Conservation (phyloP, 768 basidiomycete genomes). For the Chiua virens region DNA sequence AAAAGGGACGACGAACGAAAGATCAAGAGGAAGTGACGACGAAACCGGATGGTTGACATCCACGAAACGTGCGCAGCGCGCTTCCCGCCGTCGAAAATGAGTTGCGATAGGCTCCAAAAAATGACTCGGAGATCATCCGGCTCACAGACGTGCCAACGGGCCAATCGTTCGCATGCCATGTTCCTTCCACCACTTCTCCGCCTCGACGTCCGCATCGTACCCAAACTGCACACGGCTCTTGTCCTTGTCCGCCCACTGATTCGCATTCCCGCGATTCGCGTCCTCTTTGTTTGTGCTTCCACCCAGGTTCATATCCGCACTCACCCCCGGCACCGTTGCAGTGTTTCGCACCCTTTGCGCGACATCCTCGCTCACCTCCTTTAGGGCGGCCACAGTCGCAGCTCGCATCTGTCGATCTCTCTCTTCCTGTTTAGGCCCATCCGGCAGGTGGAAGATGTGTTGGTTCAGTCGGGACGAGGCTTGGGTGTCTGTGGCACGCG, state of each 20-base stretch:
- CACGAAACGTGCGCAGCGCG: no score
- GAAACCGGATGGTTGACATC: no score
- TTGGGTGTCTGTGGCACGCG: constrained; percentile 52
- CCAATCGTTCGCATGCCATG: constrained; percentile 24
- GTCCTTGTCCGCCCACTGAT: constrained; percentile 58
- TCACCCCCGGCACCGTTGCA: not conserved
- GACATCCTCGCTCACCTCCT: constrained; percentile 17
- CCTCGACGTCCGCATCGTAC: constrained; percentile 54
- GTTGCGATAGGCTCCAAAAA: not conserved
- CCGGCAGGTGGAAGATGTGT: constrained; percentile 53
- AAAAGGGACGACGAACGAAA: no score
- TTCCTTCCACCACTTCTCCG: constrained; percentile 49
- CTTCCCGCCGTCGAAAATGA: no score
- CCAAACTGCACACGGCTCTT: constrained; percentile 49
- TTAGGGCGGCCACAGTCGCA: constrained; percentile 44
- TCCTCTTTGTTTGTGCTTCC: not conserved
- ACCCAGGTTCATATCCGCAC: not conserved
- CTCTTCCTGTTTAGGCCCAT: constrained; percentile 50
- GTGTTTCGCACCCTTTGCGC: constrained; percentile 10
- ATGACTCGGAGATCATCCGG: not conserved
- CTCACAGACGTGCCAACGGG: constrained; percentile 15
- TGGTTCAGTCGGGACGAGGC: constrained; percentile 50
- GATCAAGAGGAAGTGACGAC: no score
- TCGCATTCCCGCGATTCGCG: constrained; percentile 38
- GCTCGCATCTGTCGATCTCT: constrained; percentile 51